These are phyloP conservation scores for Rhizopus sp. DNA, from an alignment of 371 early-diverging fungal genomes.

Conservation along the genomic window DNA sequence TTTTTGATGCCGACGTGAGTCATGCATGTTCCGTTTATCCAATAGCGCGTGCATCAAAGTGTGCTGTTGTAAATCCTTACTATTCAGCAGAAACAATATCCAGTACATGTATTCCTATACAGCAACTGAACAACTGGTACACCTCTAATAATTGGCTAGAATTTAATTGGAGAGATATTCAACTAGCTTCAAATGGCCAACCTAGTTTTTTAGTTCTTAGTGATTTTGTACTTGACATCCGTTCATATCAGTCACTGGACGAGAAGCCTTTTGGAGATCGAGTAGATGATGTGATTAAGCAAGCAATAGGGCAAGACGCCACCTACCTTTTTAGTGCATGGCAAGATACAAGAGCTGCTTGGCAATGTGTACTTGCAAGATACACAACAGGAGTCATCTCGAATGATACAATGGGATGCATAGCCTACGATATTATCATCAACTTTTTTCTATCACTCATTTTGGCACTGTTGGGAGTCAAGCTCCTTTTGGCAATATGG, in stretches of 20 bases:
- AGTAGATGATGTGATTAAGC: slow-evolving; percentile 33
- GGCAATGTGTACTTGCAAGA: slow-evolving; percentile 62
- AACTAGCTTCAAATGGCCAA: background rate
- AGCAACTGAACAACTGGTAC: slow-evolving; percentile 2
- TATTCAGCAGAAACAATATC: slow-evolving; percentile 1
- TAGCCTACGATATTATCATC: slow-evolving; percentile 76
- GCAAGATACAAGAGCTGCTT: slow-evolving; percentile 47
- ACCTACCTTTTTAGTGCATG: slow-evolving; percentile 65
- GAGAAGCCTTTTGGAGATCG: slow-evolving; percentile 3
- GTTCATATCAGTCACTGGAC: slow-evolving; percentile 3
- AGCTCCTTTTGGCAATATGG: slow-evolving; percentile 82
- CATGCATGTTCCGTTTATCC: background rate
- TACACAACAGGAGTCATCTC: slow-evolving; percentile 80
- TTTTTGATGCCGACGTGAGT: slow-evolving; percentile 7
- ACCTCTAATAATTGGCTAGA: background rate
- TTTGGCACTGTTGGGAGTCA: slow-evolving; percentile 69
- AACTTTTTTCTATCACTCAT: slow-evolving; percentile 61
- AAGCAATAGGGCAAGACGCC: slow-evolving; percentile 62
- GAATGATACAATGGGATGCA: slow-evolving; percentile 84
- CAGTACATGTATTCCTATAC: slow-evolving; percentile 3
- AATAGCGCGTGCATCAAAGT: background rate
- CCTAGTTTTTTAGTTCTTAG: slow-evolving; percentile 7
- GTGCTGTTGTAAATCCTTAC: slow-evolving; percentile 3
- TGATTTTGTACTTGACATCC: slow-evolving; percentile 11
- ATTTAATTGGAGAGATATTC: slow-evolving; percentile 8